Percentiles rank a stretch among this genome's conserved stretches.
Conservation (phyloP, 2,329 filamentous ascomycete species). For the Westerdykella sp. region DNA sequence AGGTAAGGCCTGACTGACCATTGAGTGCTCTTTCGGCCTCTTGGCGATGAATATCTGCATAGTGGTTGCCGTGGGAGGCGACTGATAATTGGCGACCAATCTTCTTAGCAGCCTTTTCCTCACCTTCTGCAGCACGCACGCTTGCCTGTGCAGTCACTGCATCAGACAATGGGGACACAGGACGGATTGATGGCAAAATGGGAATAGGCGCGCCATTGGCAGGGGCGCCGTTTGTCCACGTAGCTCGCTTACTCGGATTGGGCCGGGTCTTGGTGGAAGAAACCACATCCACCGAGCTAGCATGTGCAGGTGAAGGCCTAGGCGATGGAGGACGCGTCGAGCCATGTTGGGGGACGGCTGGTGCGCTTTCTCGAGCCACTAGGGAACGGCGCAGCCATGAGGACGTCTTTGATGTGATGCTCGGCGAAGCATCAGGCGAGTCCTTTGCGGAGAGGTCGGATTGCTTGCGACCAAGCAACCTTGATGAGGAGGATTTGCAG, state of each 20-base stretch:
- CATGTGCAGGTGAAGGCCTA: slow-evolving; percentile 39
- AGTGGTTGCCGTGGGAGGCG: slow-evolving; percentile 87
- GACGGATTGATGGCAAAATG: slow-evolving; percentile 88
- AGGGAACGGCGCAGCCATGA: slow-evolving; percentile 95
- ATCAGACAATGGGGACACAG: slow-evolving; percentile 94
- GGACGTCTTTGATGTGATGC: slow-evolving; percentile 70
- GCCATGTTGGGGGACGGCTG: slow-evolving; percentile 48
- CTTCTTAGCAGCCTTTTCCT: slow-evolving; percentile 74
- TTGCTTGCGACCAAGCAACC: slow-evolving; percentile 80
- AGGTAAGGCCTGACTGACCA: slow-evolving; percentile 67
- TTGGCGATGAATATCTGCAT: slow-evolving; percentile 80
- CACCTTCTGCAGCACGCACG: slow-evolving; percentile 50
- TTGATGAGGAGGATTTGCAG: slow-evolving; percentile 83
- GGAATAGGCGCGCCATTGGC: slow-evolving; percentile 84
- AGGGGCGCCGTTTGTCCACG: slow-evolving; percentile 77
- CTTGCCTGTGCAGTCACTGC: slow-evolving; percentile 84
- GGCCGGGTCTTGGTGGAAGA: slow-evolving; percentile 49
- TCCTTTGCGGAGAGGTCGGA: slow-evolving; percentile 67
- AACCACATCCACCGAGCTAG: slow-evolving; percentile 41
- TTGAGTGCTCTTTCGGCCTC: slow-evolving; percentile 88
- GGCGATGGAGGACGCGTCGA: slow-evolving; percentile 39
- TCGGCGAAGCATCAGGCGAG: slow-evolving; percentile 51
- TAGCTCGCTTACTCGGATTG: slow-evolving; percentile 71
- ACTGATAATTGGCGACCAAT: slow-evolving; percentile 91
- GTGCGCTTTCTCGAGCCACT: slow-evolving; percentile 67